Base-by-base conservation (phyloP, 1,139 yeast genomes). In the Debaryomyces coudertii region DNA sequence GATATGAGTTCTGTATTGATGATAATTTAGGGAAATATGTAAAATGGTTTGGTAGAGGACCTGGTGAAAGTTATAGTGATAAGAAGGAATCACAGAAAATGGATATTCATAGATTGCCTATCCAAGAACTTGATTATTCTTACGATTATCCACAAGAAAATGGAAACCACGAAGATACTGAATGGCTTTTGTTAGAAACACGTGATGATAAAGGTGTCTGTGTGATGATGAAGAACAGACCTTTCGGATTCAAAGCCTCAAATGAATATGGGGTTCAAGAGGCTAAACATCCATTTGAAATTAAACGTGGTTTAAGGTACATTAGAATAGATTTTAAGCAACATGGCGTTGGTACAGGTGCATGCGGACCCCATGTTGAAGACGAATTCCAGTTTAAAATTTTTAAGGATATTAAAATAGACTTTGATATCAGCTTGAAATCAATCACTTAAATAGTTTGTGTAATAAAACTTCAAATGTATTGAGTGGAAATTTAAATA, bases 121-220 rank as follows among this genome's bases (percentile, higher is more conserved):
- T 48, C 22, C 49, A 42, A 3, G 53, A 55, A 1, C 48, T 68
- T 30, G 60, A 56, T 48, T 54, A 52, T 36, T 38, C 43, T 23
- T 68, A 66, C 43, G 72, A 68, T 14, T 66, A 56, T 24, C 73
- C 73, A 2, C 73, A 68, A 50, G 73, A 67, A 34, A 64, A 65
- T 46, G 71, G 72, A 5, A 68, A 68, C 50, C 63, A 66, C 34
- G 55, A 56, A 33, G 68, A 62, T 37, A 65, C 68, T 9, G 51
- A 59, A 12, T 65, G 69, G 70, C 55, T 63, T 6, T 31, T 31
- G 36, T n/a, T 47, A 39, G 46, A 47, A 43, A 33, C 27, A 22
- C 45, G 25, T 11, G 20, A 42, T n/a, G 18, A 40, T 12, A 18
- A 23, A 4, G 49, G 46, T 4, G 40, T 40, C 7, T 46, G 44